Evolutionary conservation across 2,329 filamentous ascomycete genomes (phyloP).

Genomic region (Sarocladiaceae sp.): DNA sequence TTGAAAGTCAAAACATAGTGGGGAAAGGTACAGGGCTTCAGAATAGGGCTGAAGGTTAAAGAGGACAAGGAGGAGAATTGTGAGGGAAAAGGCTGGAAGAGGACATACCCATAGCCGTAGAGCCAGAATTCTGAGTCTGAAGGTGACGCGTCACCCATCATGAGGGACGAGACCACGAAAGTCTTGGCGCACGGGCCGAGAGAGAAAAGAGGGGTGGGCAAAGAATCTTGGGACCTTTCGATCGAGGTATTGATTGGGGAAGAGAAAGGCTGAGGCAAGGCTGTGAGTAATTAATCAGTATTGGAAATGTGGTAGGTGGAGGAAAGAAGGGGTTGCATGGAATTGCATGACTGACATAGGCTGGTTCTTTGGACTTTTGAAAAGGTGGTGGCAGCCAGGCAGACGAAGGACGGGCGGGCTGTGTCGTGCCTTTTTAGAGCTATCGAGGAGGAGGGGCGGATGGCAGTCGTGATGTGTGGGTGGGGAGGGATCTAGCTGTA

Average conservation of each 20-base stretch:
- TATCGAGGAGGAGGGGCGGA: background rate
- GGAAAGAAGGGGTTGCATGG: background rate
- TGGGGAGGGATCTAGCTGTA: no score
- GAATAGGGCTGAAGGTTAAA: background rate
- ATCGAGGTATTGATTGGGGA: background rate
- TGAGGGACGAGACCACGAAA: background rate
- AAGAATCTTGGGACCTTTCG: background rate
- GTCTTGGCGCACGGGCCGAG: slow-evolving; percentile 6
- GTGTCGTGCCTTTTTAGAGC: background rate
- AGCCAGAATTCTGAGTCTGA: slow-evolving; percentile 74
- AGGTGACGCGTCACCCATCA: slow-evolving; percentile 9
- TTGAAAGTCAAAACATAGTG: background rate
- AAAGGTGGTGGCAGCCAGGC: background rate
- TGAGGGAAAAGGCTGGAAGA: background rate
- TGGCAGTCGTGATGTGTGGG: background rate
- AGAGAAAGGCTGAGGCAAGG: background rate
- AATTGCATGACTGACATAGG: background rate
- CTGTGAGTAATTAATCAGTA: background rate
- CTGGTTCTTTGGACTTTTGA: background rate
- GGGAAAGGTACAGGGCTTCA: background rate
- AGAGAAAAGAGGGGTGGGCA: background rate
- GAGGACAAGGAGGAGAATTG: slow-evolving; percentile 4
- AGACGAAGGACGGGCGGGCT: no score
- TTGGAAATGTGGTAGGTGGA: background rate
- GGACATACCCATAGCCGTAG: slow-evolving; percentile 85